Percentiles rank a stretch among this genome's conserved stretches.
Evolutionary conservation across 129 eudicot species (phyloP).

Genomic region (Tagetes erecta): DNA sequence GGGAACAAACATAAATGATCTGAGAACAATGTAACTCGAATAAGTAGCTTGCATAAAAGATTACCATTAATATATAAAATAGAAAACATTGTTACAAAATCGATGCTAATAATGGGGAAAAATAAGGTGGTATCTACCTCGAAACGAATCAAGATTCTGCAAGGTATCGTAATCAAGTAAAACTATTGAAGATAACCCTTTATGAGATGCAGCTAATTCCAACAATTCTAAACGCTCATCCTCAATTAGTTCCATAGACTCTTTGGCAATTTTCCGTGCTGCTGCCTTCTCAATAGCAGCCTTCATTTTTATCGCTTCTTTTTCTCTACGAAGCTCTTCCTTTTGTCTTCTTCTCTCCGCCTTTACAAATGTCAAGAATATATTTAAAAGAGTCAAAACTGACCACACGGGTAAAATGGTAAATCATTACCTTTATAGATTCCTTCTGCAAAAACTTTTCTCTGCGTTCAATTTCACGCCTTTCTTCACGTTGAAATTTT

Average conservation of each 20-base stretch:
- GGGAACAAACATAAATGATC: slow-evolving; percentile 81
- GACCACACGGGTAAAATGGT: slow-evolving; percentile 10
- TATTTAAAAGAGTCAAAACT: background rate
- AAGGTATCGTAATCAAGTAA: slow-evolving; percentile 82
- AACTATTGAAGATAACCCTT: slow-evolving; percentile 72
- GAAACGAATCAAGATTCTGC: slow-evolving; percentile 79
- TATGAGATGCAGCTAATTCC: slow-evolving; percentile 89
- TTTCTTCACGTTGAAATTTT: slow-evolving; percentile 86
- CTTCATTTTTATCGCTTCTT: slow-evolving; percentile 72
- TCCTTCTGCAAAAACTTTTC: slow-evolving; percentile 86
- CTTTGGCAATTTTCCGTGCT: slow-evolving; percentile 82
- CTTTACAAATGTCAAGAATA: slow-evolving; percentile 29
- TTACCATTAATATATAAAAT: background rate
- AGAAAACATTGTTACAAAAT: background rate
- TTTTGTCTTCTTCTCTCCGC: slow-evolving; percentile 84
- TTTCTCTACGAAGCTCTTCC: slow-evolving; percentile 82
- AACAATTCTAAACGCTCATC: slow-evolving; percentile 89
- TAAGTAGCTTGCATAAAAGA: slow-evolving; percentile 2
- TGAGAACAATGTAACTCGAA: slow-evolving; percentile 31
- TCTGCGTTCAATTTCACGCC: slow-evolving; percentile 78
- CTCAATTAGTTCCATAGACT: slow-evolving; percentile 87
- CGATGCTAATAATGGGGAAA: slow-evolving; percentile 3
- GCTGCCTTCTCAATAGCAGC: slow-evolving; percentile 85
- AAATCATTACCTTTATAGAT: slow-evolving; percentile 49
- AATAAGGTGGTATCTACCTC: slow-evolving; percentile 49